Conservation (phyloP, 1,139 yeast genomes). For the Saccharomyces hybrid region DNA sequence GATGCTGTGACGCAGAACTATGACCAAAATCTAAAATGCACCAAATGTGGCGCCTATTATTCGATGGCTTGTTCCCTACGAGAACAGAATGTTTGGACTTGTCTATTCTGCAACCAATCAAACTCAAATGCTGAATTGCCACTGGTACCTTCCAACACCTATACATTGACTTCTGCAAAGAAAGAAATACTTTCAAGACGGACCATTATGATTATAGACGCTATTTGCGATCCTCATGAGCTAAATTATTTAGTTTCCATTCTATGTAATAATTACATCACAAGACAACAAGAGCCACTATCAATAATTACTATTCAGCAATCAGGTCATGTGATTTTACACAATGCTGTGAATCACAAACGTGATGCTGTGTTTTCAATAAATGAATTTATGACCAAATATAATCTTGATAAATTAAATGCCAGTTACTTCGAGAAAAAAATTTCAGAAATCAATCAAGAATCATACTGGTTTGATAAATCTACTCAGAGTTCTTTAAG, state of each 20-base stretch:
- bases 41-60: background rate
- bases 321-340: background rate
- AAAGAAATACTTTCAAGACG: background rate
- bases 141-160: background rate
- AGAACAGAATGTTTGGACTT: background rate
- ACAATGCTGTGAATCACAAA: background rate
- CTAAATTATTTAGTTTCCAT: background rate
- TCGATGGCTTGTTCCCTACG: background rate
- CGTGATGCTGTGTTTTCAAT: background rate
- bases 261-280: background rate
- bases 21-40: background rate
- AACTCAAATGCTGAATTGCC: background rate
- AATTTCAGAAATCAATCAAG: background rate
- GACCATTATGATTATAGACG: background rate
- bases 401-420: background rate
- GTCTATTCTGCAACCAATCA: background rate
- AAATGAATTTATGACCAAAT: background rate
- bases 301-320: background rate
- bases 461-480: background rate
- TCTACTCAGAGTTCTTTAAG: background rate
- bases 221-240: background rate
- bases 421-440: background rate
- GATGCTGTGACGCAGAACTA: background rate
- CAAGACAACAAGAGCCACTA: background rate
- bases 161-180: background rate